Conservation (phyloP, 2,329 filamentous ascomycete genomes). For the Fusarium cicatricum region DNA sequence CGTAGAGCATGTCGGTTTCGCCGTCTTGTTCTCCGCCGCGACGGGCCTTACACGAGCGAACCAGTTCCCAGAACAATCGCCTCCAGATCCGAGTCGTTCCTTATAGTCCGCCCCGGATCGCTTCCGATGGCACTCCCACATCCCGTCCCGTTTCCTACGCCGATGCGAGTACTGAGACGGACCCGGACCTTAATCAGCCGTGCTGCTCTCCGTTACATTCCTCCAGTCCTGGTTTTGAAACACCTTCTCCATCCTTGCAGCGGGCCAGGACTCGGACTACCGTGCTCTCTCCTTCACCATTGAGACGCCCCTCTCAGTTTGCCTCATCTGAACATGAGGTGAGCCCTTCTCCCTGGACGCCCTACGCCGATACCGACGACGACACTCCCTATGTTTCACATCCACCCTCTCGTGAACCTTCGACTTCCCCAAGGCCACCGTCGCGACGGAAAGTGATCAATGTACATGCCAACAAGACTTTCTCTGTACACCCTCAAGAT, state of each 20-base stretch:
- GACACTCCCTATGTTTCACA: constrained; percentile 29
- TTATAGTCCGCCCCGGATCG: constrained; percentile 50
- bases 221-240: constrained; percentile 35
- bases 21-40: constrained; percentile 43
- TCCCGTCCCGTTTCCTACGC: constrained; percentile 40
- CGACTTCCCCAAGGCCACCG: constrained; percentile 41
- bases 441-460: constrained; percentile 54
- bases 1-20: constrained; percentile 47
- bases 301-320: constrained; percentile 26
- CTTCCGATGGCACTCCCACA: constrained; percentile 42
- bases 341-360: constrained; percentile 33
- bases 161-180: constrained; percentile 36
- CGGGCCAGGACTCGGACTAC: constrained; percentile 28
- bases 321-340: constrained; percentile 29
- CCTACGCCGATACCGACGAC: constrained; percentile 29
- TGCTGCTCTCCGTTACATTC: constrained; percentile 29
- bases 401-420: constrained; percentile 30
- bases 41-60: constrained; percentile 42
- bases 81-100: constrained; percentile 51
- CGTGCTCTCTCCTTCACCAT: constrained; percentile 30
- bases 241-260: constrained; percentile 37
- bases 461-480: constrained; percentile 66
- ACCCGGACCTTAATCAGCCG: constrained; percentile 25
- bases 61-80: constrained; percentile 42
- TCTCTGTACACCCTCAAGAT: constrained; percentile 57